A percentile compares a stretch with the other conserved stretches of the same genome.
phyloP scores from a whole-genome alignment of 2,329 filamentous ascomycete genomes.

The Aureobasidium sp. region DNA sequence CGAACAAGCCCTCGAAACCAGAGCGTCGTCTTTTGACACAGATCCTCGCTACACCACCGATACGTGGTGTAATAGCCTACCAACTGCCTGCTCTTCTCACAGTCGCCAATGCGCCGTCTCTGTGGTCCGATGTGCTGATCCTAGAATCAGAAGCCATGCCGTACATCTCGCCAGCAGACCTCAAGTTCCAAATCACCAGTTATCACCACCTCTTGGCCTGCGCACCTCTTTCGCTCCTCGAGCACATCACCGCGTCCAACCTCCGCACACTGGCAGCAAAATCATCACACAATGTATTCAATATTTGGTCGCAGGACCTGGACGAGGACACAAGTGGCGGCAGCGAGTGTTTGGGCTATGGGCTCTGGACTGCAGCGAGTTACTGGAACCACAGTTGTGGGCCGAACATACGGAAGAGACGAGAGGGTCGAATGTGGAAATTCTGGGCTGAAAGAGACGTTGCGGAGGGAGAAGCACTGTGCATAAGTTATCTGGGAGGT shows the following conservation, averaged over 20 bases:
- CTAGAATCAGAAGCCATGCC: constrained; percentile 37
- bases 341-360: constrained; percentile 44
- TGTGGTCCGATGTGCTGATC: constrained; percentile 30
- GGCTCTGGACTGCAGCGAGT: constrained; percentile 39
- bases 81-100: constrained; percentile 35
- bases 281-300: constrained; percentile 43
- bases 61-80: constrained; percentile 35
- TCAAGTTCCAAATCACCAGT: constrained; percentile 33
- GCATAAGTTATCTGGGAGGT: constrained; percentile 43
- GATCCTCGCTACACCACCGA: constrained; percentile 7
- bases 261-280: constrained; percentile 32
- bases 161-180: constrained; percentile 35
- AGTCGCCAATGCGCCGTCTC: constrained; percentile 25
- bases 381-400: constrained; percentile 45
- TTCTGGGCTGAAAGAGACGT: constrained; percentile 35
- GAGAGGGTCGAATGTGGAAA: constrained; percentile 35
- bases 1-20: constrained; percentile 14
- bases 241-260: constrained; percentile 28
- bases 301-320: constrained; percentile 35
- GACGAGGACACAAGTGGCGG: constrained; percentile 30
- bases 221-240: constrained; percentile 32
- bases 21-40: constrained; percentile 16
- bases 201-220: constrained; percentile 39
- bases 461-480: constrained; percentile 35
- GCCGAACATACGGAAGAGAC: constrained; percentile 38